phyloP scores from a whole-genome alignment of 768 basidiomycete genomes.

The Auricularia cornea region DNA sequence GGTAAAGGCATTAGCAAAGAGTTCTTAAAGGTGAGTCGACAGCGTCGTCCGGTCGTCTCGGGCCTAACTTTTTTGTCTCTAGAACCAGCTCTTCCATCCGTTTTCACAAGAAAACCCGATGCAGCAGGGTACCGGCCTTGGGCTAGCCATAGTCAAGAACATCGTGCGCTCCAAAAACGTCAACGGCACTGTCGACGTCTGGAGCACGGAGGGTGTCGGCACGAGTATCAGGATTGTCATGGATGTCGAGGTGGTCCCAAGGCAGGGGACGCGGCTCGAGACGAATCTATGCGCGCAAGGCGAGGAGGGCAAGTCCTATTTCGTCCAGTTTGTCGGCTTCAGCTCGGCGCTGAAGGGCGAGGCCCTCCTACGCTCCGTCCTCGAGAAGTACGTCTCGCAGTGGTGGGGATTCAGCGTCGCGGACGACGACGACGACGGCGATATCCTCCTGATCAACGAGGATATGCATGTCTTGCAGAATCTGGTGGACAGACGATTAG shows the following conservation, averaged over 20 bases:
- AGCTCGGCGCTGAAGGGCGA: constrained; percentile 54
- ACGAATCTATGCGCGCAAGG: constrained; percentile 41
- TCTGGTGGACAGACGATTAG: constrained; percentile 51
- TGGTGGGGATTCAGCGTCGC: constrained; percentile 68
- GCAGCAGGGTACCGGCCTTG: constrained; percentile 87
- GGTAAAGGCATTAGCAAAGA: constrained; percentile 94
- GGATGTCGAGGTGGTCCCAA: constrained; percentile 50
- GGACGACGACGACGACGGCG: constrained; percentile 39
- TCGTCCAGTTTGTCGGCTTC: constrained; percentile 68
- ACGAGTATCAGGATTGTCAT: constrained; percentile 89
- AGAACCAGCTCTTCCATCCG: constrained; percentile 94
- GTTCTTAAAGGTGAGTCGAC: constrained; percentile 63
- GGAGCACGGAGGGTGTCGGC: constrained; percentile 82
- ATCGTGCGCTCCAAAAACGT: constrained; percentile 82
- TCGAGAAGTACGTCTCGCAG: constrained; percentile 54
- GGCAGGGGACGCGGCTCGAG: constrained; percentile 23
- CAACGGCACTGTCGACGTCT: constrained; percentile 86
- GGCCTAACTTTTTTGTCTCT: background rate
- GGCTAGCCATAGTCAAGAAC: constrained; percentile 90
- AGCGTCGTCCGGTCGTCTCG: background rate
- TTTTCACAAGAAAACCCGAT: constrained; percentile 96
- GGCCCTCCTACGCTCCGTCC: constrained; percentile 52
- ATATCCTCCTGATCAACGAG: constrained; percentile 79
- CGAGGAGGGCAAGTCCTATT: constrained; percentile 33
- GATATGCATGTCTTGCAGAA: constrained; percentile 49